Evolutionary conservation across 495 filamentous ascomycete species (phyloP).

Genomic region (Choiromyces venosus): DNA sequence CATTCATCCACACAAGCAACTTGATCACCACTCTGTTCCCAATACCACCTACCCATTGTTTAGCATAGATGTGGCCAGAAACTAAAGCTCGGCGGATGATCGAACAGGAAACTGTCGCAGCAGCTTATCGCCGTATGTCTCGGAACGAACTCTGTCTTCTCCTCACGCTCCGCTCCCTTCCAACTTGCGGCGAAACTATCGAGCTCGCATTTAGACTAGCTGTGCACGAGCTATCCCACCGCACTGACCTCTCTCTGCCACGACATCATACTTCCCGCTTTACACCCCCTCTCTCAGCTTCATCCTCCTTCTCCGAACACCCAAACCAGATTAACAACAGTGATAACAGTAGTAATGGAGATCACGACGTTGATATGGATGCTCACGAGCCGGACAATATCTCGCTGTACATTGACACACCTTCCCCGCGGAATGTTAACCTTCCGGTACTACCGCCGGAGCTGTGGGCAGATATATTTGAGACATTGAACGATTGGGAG

Average conservation of each 20-base stretch:
- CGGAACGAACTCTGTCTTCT: slow-evolving; percentile 37
- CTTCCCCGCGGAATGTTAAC: not conserved
- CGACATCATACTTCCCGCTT: slow-evolving; percentile 20
- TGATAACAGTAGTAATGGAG: slow-evolving; percentile 3
- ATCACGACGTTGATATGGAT: slow-evolving; percentile 19
- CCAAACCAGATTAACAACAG: slow-evolving; percentile 18
- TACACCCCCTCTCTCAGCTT: slow-evolving; percentile 27
- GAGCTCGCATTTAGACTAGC: slow-evolving; percentile 40
- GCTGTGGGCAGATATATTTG: slow-evolving; percentile 81
- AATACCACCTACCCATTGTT: not conserved
- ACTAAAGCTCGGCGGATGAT: not conserved
- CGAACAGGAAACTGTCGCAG: slow-evolving; percentile 29
- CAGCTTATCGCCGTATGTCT: slow-evolving; percentile 37
- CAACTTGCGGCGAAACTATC: slow-evolving; percentile 25
- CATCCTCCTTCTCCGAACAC: slow-evolving; percentile 22
- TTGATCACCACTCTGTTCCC: not conserved
- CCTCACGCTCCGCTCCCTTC: slow-evolving; percentile 39
- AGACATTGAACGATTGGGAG: slow-evolving; percentile 83
- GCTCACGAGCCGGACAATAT: slow-evolving; percentile 11
- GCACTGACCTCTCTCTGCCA: slow-evolving; percentile 33
- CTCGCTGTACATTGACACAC: not conserved
- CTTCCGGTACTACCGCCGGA: slow-evolving; percentile 60
- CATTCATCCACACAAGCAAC: slow-evolving; percentile 9
- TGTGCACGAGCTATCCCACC: slow-evolving; percentile 40
- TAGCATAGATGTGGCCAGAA: not conserved